phyloP scores from a whole-genome alignment of 495 filamentous ascomycete genomes.

The Neurospora sp. region DNA sequence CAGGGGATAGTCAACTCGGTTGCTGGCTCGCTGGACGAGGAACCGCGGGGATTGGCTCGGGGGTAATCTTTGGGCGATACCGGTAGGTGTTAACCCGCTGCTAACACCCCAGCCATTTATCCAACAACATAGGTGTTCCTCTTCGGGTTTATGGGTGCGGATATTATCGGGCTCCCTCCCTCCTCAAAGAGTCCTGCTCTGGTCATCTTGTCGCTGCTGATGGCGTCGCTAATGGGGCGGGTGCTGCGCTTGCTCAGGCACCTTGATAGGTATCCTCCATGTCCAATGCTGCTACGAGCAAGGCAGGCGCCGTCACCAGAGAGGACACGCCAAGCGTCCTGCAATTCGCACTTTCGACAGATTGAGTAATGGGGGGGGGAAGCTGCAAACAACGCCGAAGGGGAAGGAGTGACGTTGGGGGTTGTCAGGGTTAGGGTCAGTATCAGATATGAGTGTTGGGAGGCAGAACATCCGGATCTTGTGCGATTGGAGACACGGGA shows the following conservation, averaged over 20 bases:
- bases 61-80: neutral
- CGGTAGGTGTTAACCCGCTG: neutral
- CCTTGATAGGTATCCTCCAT: neutral
- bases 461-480: no score
- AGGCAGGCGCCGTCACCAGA: neutral
- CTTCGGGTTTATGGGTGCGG: no score
- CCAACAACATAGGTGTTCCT: neutral
- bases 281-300: neutral
- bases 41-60: neutral
- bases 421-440: neutral
- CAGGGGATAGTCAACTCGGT: neutral
- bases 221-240: neutral
- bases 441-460: neutral
- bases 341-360: neutral
- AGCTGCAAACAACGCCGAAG: neutral
- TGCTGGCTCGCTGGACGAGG: neutral
- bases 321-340: neutral
- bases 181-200: neutral
- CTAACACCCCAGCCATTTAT: neutral
- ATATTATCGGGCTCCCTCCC: neutral
- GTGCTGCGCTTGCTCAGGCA: neutral
- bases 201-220: neutral
- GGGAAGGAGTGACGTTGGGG: neutral
- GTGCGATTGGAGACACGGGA: neutral
- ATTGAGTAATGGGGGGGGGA: neutral